Evolutionary conservation across 345 rosid genomes (phyloP).

Genomic region (Sonneratia caseolaris): DNA sequence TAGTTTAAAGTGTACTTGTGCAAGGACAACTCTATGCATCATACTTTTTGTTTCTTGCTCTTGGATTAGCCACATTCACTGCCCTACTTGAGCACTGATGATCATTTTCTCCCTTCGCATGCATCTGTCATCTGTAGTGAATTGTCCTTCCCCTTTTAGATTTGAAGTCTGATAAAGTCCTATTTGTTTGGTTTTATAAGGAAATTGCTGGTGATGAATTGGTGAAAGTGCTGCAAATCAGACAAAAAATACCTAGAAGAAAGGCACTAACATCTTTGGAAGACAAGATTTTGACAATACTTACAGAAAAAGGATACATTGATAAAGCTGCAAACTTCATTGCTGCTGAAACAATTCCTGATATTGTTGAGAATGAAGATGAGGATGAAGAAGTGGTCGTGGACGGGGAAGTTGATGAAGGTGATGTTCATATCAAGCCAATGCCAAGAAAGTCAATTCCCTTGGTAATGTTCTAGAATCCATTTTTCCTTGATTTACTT

Average conservation of each 20-base stretch:
- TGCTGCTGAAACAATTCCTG: constrained; percentile 49
- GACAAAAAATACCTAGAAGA: constrained; percentile 75
- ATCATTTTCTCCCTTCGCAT: not conserved
- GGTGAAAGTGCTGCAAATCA: constrained; percentile 63
- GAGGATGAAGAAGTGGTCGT: constrained; percentile 96
- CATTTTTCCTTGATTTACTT: not conserved
- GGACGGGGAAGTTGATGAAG: constrained; percentile 99
- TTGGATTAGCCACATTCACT: not conserved
- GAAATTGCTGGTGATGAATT: constrained; percentile 84
- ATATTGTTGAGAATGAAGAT: constrained; percentile 77
- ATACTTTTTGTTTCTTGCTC: not conserved
- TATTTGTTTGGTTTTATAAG: constrained; percentile 22
- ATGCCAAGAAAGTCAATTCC: constrained; percentile 55
- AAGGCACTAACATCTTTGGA: constrained; percentile 76
- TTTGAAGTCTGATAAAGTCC: not conserved
- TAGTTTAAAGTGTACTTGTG: not conserved
- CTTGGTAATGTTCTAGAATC: constrained; percentile 38
- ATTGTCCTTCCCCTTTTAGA: not conserved
- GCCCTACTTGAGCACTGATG: not conserved
- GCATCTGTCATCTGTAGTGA: not conserved
- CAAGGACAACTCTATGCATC: not conserved
- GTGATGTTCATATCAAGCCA: constrained; percentile 94
- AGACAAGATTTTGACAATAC: constrained; percentile 63
- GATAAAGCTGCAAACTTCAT: constrained; percentile 42
- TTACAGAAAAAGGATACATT: constrained; percentile 85